phyloP scores from a whole-genome alignment of 768 basidiomycete species.

The Calvatia gigantea region DNA sequence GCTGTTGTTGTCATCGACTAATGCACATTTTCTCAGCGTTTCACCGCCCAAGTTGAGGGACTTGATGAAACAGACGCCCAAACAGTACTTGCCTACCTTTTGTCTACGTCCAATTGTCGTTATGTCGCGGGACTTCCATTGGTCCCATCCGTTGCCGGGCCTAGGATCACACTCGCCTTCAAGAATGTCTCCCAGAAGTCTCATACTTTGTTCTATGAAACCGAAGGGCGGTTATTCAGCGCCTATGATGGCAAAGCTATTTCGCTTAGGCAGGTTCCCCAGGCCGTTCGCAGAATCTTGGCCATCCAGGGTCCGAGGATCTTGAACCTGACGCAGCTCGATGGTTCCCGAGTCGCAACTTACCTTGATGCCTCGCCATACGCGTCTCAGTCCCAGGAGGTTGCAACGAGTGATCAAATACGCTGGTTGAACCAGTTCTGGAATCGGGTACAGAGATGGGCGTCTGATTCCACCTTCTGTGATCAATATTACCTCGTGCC shows the following conservation, averaged over 20 bases:
- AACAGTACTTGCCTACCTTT: slow-evolving; percentile 29
- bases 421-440: slow-evolving; percentile 40
- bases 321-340: slow-evolving; percentile 30
- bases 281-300: background rate
- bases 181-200: background rate
- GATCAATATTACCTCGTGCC: slow-evolving; percentile 28
- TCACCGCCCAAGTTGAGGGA: background rate
- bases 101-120: slow-evolving; percentile 26
- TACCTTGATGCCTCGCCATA: slow-evolving; percentile 23
- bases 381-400: background rate
- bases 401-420: slow-evolving; percentile 16
- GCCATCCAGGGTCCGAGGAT: slow-evolving; percentile 17
- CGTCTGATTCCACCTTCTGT: slow-evolving; percentile 8
- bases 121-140: slow-evolving; percentile 36
- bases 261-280: background rate
- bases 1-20: background rate
- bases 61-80: slow-evolving; percentile 7
- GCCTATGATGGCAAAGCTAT: background rate
- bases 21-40: background rate
- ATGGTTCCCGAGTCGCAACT: slow-evolving; percentile 20
- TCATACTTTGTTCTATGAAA: slow-evolving; percentile 26
- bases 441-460: slow-evolving; percentile 35
- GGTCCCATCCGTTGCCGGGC: slow-evolving; percentile 26
- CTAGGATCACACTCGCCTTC: slow-evolving; percentile 19
- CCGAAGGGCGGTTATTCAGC: background rate